phyloP scores from a whole-genome alignment of 2,329 filamentous ascomycete genomes.

The Fusarium falciforme region DNA sequence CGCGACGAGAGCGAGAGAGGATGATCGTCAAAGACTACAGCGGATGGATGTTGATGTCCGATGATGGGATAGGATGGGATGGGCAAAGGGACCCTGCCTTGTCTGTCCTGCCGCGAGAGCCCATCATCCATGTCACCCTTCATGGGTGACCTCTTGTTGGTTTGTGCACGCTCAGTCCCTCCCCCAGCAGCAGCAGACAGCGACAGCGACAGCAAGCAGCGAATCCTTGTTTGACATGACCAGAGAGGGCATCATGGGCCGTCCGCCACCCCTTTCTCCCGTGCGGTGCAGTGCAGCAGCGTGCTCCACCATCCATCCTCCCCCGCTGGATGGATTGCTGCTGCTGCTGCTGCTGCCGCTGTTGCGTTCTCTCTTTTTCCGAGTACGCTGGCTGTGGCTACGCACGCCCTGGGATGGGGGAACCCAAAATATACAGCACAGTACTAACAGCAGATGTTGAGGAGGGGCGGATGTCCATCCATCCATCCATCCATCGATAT shows the following conservation, averaged over 20 bases:
- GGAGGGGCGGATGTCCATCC: neutral
- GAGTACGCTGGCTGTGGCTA: slow-evolving; percentile 10
- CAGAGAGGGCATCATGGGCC: slow-evolving; percentile 22
- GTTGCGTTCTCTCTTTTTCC: neutral
- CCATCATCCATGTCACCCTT: slow-evolving; percentile 11
- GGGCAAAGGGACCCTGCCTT: neutral
- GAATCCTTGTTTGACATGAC: slow-evolving; percentile 20
- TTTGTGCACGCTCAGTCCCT: slow-evolving; percentile 1
- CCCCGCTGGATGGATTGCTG: slow-evolving; percentile 5
- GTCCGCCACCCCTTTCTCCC: slow-evolving; percentile 8
- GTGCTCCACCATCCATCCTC: slow-evolving; percentile 19
- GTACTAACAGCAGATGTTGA: neutral
- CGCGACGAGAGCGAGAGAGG: neutral
- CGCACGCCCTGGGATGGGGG: neutral
- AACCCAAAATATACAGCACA: neutral
- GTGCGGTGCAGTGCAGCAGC: neutral
- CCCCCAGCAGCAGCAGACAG: neutral
- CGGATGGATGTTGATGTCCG: neutral
- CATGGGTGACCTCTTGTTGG: slow-evolving; percentile 16
- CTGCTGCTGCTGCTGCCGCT: neutral
- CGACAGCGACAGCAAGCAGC: neutral
- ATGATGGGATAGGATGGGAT: neutral
- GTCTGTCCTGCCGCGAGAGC: neutral
- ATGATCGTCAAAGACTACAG: slow-evolving; percentile 9
- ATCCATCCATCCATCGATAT: neutral